Percentiles rank a stretch among this genome's conserved stretches.
Conservation (phyloP, 768 basidiomycete species). For the Mycena leptocephala region DNA sequence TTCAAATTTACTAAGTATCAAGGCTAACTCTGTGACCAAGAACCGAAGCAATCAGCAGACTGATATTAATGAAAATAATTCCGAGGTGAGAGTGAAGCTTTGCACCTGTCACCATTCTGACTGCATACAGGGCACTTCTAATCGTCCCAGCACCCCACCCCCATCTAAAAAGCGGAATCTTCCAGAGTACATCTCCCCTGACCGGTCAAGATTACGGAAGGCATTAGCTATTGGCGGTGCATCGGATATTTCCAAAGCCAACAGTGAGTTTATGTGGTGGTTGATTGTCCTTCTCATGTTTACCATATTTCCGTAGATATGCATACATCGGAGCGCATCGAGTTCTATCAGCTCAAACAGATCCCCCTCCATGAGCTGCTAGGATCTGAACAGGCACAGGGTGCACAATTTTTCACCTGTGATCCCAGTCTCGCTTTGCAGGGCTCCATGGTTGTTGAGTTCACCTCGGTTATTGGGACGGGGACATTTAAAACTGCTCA, state of each 20-base stretch:
- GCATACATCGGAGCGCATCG: slow-evolving; percentile 7
- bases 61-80: not conserved
- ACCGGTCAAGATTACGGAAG: not conserved
- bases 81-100: not conserved
- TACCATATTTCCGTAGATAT: not conserved
- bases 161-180: not conserved
- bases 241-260: not conserved
- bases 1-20: not conserved
- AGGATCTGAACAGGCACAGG: not conserved
- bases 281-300: not conserved
- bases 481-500: slow-evolving; percentile 16
- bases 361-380: not conserved
- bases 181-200: slow-evolving; percentile 14
- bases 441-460: not conserved
- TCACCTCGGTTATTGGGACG: not conserved
- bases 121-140: not conserved
- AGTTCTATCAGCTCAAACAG: not conserved
- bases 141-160: not conserved
- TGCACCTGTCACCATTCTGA: not conserved
- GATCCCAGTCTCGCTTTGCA: not conserved
- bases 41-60: not conserved
- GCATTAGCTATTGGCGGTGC: not conserved
- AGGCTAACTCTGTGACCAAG: not conserved
- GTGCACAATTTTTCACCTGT: not conserved
- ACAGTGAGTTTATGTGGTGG: not conserved